Conservation (phyloP, 768 basidiomycete species). For the Leccinellum luteum region DNA sequence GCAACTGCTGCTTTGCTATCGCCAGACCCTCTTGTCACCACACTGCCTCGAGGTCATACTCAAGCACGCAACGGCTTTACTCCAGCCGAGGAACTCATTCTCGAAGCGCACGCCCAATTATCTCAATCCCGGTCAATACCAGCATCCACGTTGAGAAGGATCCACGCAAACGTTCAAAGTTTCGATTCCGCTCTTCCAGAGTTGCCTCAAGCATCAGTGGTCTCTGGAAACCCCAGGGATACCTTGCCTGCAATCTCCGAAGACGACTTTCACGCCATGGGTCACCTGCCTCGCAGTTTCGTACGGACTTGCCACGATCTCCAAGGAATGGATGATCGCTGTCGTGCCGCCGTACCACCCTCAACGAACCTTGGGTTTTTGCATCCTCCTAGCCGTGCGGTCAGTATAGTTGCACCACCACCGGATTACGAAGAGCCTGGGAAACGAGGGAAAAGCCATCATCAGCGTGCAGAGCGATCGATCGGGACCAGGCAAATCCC, state of each 20-base stretch:
- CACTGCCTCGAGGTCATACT: slow-evolving; percentile 24
- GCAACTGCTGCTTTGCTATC: slow-evolving; percentile 18
- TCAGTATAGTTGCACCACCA: slow-evolving; percentile 31
- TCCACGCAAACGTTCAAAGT: slow-evolving; percentile 4
- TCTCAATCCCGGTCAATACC: slow-evolving; percentile 6
- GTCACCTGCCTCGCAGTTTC: slow-evolving; percentile 8
- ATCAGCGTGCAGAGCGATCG: slow-evolving; percentile 9
- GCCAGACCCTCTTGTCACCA: slow-evolving; percentile 2
- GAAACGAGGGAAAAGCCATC: slow-evolving; percentile 12
- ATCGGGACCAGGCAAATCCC: slow-evolving; percentile 1
- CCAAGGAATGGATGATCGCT: background rate
- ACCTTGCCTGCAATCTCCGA: slow-evolving; percentile 32
- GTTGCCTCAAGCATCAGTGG: background rate
- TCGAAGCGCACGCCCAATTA: slow-evolving; percentile 40
- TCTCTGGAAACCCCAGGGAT: slow-evolving; percentile 18
- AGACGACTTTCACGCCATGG: slow-evolving; percentile 35
- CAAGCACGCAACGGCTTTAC: slow-evolving; percentile 59
- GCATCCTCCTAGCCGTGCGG: slow-evolving; percentile 29
- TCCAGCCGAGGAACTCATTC: slow-evolving; percentile 63
- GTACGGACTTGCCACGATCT: background rate
- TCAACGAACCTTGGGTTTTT: slow-evolving; percentile 6
- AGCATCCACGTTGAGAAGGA: slow-evolving; percentile 3
- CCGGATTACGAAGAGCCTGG: slow-evolving; percentile 18
- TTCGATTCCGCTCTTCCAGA: slow-evolving; percentile 7
- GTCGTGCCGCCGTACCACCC: background rate